phyloP scores from a whole-genome alignment of 176 grass and related monocot species.

The Chrysopogon serrulatus region DNA sequence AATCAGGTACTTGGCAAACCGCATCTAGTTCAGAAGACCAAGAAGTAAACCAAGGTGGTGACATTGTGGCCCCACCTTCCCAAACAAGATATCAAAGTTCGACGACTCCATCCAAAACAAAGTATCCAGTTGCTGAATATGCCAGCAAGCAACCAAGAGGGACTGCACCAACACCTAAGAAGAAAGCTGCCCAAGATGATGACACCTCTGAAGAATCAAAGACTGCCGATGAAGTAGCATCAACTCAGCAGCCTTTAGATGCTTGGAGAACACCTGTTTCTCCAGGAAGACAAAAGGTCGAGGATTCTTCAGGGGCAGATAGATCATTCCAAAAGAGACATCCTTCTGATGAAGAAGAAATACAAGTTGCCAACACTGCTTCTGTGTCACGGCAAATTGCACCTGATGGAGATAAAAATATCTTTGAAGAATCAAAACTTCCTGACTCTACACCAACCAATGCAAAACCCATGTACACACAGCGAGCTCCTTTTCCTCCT shows the following conservation, averaged over 20 bases:
- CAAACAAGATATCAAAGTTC: constrained; percentile 14
- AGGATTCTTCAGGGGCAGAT: neutral
- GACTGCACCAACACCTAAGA: neutral
- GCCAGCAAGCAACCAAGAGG: constrained; percentile 3
- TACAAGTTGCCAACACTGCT: constrained; percentile 6
- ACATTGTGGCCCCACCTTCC: neutral
- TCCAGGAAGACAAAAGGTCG: constrained; percentile 7
- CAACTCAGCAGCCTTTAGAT: neutral
- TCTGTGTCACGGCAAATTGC: neutral
- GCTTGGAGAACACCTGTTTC: neutral
- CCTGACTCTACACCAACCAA: constrained; percentile 15
- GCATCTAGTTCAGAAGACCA: constrained; percentile 6
- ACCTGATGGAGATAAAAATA: constrained; percentile 5
- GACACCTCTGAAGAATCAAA: constrained; percentile 7
- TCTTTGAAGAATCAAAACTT: constrained; percentile 20
- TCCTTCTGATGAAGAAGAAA: constrained; percentile 11
- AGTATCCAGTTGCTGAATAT: constrained; percentile 2
- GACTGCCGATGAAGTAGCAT: constrained; percentile 2
- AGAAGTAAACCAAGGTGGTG: neutral
- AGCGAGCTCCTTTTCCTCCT: neutral
- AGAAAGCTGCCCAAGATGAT: constrained; percentile 1
- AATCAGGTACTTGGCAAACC: neutral
- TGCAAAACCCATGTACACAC: neutral
- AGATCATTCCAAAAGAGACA: constrained; percentile 15
- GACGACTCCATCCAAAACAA: neutral